Evolutionary conservation across 345 rosid genomes (phyloP).

Genomic region (Salix udensis): DNA sequence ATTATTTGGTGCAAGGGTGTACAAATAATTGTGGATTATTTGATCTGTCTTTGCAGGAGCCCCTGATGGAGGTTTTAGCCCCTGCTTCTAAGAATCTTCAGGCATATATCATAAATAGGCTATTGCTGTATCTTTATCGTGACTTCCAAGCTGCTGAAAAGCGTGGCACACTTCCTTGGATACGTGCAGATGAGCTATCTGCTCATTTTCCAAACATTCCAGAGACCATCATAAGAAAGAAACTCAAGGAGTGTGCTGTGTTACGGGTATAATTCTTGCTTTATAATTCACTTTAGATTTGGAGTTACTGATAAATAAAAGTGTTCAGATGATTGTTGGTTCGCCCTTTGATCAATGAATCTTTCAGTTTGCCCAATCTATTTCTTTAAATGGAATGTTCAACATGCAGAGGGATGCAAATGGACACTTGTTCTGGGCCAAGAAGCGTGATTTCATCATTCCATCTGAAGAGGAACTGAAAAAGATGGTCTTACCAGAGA

Average conservation of each 20-base stretch:
- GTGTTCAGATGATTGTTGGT: background rate
- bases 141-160: slow-evolving; percentile 63
- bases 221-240: slow-evolving; percentile 61
- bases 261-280: slow-evolving; percentile 49
- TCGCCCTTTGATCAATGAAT: background rate
- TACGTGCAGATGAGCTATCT: slow-evolving; percentile 66
- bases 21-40: background rate
- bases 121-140: slow-evolving; percentile 74
- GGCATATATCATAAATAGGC: slow-evolving; percentile 61
- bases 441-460: slow-evolving; percentile 54
- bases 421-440: slow-evolving; percentile 68
- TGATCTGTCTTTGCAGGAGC: slow-evolving; percentile 56
- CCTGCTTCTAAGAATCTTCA: slow-evolving; percentile 82
- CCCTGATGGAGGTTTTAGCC: slow-evolving; percentile 87
- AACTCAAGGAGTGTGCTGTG: slow-evolving; percentile 64
- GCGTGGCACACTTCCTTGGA: slow-evolving; percentile 50
- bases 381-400: slow-evolving; percentile 19
- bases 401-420: slow-evolving; percentile 58
- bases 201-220: slow-evolving; percentile 63
- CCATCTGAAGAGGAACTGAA: slow-evolving; percentile 83
- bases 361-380: background rate
- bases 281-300: background rate
- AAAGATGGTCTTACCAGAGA: slow-evolving; percentile 78
- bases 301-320: background rate
- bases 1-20: background rate